Evolutionary conservation across 2,329 filamentous ascomycete genomes (phyloP), one percentile per base, ranked within the genome.

Genomic region (Fusarium humuli): DNA sequence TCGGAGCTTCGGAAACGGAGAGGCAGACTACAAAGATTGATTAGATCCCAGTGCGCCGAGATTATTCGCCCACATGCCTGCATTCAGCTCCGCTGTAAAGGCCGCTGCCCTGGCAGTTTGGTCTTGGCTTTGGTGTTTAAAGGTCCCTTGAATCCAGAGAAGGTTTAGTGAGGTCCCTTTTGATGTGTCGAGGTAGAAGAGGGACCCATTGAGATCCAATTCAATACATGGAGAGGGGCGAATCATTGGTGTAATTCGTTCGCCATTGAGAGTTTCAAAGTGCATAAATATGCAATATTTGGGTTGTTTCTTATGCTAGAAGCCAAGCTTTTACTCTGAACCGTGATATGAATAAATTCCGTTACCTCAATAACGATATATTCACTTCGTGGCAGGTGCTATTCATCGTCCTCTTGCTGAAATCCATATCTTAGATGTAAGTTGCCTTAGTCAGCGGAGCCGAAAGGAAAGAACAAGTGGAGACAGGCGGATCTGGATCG

Each of bases 11-110:
- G 49, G 49, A 53, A 53, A 53, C 49, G 34, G 49, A 53, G 34
- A 53, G 34, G 34, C 30, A 49, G 37, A 65, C 25, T 13, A 46
- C 16, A 65, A 34, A 70, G 69, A 71, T 71, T 70, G 69, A 71
- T 72, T 71, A 71, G 69, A 71, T 71, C 52, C 52, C 61, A 72
- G 58, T 70, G 42, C 48, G 40, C 59, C 40, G 37, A 45, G 47
- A 32, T 52, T 48, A 70, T 67, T 64, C 65, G 65, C 55, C 65
- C 52, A 70, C 30, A 71, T 70, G 69, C 47, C 57, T 37, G 37
- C 13, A 37, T 23, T 40, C 44, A 37, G 14, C 64, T 67, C 64
- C 56, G 54, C 65, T 42, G 23, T 48, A 44, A 34, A 48, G 50
- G 42, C 47, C 34, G 25, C 40, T 60, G 52, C 60, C 65, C 60